Percentiles rank a stretch among this genome's conserved stretches.
Conservation (phyloP, 768 basidiomycete genomes). For the Podaxis sp. region DNA sequence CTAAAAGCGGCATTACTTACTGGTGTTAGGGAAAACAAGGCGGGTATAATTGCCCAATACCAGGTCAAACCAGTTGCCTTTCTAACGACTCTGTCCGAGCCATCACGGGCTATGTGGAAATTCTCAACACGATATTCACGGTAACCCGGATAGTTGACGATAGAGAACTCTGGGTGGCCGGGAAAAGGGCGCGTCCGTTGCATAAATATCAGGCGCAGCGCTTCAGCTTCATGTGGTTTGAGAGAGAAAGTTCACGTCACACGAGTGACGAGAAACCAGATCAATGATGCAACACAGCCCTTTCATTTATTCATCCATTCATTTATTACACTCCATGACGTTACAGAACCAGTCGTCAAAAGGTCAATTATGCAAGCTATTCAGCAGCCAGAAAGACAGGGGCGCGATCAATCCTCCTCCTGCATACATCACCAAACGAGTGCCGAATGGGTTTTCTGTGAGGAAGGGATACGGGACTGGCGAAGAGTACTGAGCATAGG, state of each 20-base stretch:
- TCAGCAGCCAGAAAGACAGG: conserved; percentile 55
- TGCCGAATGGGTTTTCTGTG: conserved; percentile 49
- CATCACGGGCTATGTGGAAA: conserved; percentile 30
- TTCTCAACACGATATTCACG: conserved; percentile 63
- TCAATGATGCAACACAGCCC: not conserved
- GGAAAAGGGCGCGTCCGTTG: conserved; percentile 28
- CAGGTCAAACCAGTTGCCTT: conserved; percentile 27
- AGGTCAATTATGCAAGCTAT: conserved; percentile 45
- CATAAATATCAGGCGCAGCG: conserved; percentile 16
- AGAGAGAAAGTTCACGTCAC: not conserved
- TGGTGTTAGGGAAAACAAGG: not conserved
- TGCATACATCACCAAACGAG: conserved; percentile 60
- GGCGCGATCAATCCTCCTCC: conserved; percentile 50
- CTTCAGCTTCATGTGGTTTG: not conserved
- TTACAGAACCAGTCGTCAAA: not conserved
- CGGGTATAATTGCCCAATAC: conserved; percentile 21
- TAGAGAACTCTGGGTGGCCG: conserved; percentile 48
- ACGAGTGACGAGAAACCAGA: not conserved
- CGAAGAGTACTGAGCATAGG: conserved; percentile 1
- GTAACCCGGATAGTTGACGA: conserved; percentile 44
- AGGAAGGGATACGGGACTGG: conserved; percentile 86
- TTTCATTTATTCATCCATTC: not conserved
- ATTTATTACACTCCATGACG: not conserved
- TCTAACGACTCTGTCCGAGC: conserved; percentile 31
- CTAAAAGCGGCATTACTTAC: not conserved